Percentiles rank a stretch among this genome's conserved stretches.
These are phyloP conservation scores for Rutstroemia sp. DNA, from an alignment of 2,329 filamentous ascomycete species.

Conservation along the genomic window DNA sequence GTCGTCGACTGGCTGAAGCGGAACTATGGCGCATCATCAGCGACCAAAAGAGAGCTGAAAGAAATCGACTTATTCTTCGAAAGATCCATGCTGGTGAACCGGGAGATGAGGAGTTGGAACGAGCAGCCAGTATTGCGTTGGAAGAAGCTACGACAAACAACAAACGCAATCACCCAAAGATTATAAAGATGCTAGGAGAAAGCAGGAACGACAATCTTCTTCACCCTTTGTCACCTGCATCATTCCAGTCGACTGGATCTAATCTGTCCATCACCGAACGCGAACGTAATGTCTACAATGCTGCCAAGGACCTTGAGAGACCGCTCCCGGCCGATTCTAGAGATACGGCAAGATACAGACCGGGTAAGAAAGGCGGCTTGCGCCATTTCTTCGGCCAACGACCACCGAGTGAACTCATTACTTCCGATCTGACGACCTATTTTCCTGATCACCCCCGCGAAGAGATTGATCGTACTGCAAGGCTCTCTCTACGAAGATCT, in stretches of 20 bases:
- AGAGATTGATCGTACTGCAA: conserved; percentile 91
- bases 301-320: conserved; percentile 51
- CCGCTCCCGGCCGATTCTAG: conserved; percentile 37
- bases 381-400: conserved; percentile 85
- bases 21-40: conserved; percentile 90
- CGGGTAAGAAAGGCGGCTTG: conserved; percentile 49
- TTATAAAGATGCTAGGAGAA: conserved; percentile 84
- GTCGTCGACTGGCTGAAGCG: conserved; percentile 73
- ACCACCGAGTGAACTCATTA: conserved; percentile 94
- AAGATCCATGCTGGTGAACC: conserved; percentile 92
- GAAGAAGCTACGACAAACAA: conserved; percentile 78
- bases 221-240: conserved; percentile 79
- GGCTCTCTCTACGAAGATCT: conserved; percentile 84
- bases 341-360: conserved; percentile 26
- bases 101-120: conserved; percentile 75
- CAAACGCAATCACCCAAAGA: conserved; percentile 76
- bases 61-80: conserved; percentile 82
- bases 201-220: conserved; percentile 72
- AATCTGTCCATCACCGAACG: conserved; percentile 44
- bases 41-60: conserved; percentile 75
- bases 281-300: conserved; percentile 57
- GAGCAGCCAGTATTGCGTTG: conserved; percentile 80
- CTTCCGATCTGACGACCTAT: conserved; percentile 91
- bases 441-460: conserved; percentile 93
- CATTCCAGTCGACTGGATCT: conserved; percentile 41